Conservation (phyloP, 2,329 filamentous ascomycete species). For the Pyrenochaeta sp. region DNA sequence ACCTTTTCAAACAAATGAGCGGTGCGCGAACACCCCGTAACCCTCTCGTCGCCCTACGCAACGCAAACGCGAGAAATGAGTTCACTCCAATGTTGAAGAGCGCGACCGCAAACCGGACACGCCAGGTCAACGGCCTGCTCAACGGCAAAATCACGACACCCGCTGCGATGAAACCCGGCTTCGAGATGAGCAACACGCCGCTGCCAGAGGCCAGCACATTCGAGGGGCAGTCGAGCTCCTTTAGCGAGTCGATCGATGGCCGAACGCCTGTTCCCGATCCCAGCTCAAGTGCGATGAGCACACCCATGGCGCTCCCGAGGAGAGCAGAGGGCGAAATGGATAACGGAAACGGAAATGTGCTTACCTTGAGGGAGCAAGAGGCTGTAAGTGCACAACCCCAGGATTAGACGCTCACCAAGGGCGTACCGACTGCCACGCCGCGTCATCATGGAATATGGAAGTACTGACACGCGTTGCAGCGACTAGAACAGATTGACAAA, state of each 20-base stretch:
- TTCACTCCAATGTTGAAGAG: conserved; percentile 94
- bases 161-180: conserved; percentile 67
- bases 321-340: conserved; percentile 70
- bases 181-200: conserved; percentile 76
- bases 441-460: neutral
- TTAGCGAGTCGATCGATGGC: conserved; percentile 65
- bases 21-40: conserved; percentile 76
- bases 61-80: conserved; percentile 68
- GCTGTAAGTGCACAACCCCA: conserved; percentile 63
- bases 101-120: conserved; percentile 72
- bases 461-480: conserved; percentile 50
- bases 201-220: conserved; percentile 77
- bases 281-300: conserved; percentile 81
- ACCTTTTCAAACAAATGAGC: conserved; percentile 77
- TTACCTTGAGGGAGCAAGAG: conserved; percentile 93
- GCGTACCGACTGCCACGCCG: neutral
- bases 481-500: conserved; percentile 94
- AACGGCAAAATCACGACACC: conserved; percentile 65
- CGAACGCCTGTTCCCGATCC: conserved; percentile 79
- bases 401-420: neutral
- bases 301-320: conserved; percentile 76
- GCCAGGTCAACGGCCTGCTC: conserved; percentile 49
- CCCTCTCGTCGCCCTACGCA: conserved; percentile 69
- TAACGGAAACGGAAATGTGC: conserved; percentile 86
- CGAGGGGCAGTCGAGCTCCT: conserved; percentile 53